Evolutionary conservation across 768 basidiomycete species (phyloP), one percentile per base, ranked within the genome.

Genomic region (Gymnopilus dilepis): DNA sequence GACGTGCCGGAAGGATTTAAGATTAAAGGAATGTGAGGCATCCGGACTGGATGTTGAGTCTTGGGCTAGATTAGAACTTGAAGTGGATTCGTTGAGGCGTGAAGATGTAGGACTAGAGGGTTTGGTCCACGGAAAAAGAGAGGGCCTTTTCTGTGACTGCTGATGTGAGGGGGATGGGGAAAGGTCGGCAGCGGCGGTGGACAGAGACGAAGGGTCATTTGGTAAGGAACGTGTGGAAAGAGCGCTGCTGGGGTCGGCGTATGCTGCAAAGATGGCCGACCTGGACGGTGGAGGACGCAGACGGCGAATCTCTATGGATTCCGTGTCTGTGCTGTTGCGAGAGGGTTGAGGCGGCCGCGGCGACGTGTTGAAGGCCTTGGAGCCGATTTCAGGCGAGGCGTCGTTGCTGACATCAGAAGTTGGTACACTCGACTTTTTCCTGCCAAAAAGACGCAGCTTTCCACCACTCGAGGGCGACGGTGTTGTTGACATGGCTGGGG

Each of bases 1-100:
- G 57, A 93, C 76, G 67, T 92, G 91, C 30, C 89, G 82, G 74
- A 92, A 92, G 1, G 91, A 81, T 65, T 83, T 87, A 64, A 92
- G 83, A 74, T 88, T 90, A 76, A 92, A 92, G 0, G 89, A 89
- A 21, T 70, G 65, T 33, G 67, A 64, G 28, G 56, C 26, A n/a
- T 69, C 70, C 42, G 59, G 52, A 43, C 50, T 64, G 15, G 30
- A 50, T 47, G 59, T 48, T 24, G 41, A 37, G 34, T 63, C 56
- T 50, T 38, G 56, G 40, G 58, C 43, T 60, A 63, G 55, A 58
- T 61, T 61, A 41, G 69, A 54, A 65, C 56, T 53, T 30, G 68
- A 64, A 56, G 61, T 70, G 17, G 58, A 54, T 24, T 54, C 37
- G 28, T 54, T 40, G 40, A 54, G 37, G 9, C 24, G 51, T 13